Evolutionary conservation across 108 stramenopile species (phyloP).

Genomic region (Bacterosira constricta): DNA sequence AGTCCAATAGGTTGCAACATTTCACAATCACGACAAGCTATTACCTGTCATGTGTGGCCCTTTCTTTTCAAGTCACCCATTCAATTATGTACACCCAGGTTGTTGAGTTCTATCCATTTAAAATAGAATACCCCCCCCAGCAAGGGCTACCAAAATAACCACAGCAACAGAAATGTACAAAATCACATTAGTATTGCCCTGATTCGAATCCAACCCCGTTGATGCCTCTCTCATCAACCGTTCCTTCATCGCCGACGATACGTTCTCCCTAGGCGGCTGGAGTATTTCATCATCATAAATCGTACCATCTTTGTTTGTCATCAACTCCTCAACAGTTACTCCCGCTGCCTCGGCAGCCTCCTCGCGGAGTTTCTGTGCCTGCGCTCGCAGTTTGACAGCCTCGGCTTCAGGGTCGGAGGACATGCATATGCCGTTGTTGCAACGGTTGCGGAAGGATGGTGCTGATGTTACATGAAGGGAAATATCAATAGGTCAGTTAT

Average conservation of each 20-base stretch:
- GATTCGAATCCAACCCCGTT: constrained; percentile 70
- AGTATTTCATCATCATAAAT: constrained; percentile 51
- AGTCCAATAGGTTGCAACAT: too few relatives aligned
- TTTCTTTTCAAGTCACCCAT: background rate
- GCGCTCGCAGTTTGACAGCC: constrained; percentile 24
- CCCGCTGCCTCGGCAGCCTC: constrained; percentile 41
- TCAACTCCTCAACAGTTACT: constrained; percentile 34
- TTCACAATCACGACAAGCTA: too few relatives aligned
- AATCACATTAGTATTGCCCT: constrained; percentile 75
- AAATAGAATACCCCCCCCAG: constrained; percentile 75
- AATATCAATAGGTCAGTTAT: background rate
- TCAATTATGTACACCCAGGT: background rate
- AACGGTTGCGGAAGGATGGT: constrained; percentile 9
- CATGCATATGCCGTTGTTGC: constrained; percentile 29
- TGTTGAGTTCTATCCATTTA: constrained; percentile 20
- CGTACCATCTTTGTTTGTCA: constrained; percentile 20
- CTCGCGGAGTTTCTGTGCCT: constrained; percentile 37
- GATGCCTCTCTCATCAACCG: constrained; percentile 74
- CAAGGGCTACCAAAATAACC: constrained; percentile 65
- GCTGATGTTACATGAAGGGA: background rate
- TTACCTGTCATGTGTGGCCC: background rate
- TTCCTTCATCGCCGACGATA: constrained; percentile 76
- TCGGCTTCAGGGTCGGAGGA: constrained; percentile 42
- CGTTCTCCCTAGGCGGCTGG: constrained; percentile 48
- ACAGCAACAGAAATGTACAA: constrained; percentile 72